Conservation (phyloP, 768 basidiomycete genomes). For the Zangia roseola region DNA sequence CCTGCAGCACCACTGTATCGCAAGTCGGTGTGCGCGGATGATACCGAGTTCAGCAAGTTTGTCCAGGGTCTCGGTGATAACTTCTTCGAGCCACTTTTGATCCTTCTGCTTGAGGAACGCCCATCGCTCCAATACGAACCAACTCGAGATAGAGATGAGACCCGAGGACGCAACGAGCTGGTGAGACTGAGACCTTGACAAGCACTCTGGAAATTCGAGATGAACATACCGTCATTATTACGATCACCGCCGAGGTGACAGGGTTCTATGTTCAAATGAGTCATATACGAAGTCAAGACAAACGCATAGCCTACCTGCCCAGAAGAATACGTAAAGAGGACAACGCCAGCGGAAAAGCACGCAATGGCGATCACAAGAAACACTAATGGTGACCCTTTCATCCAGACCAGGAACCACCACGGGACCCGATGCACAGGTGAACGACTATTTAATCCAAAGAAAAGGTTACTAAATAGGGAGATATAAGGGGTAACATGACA, state of each 20-base stretch:
- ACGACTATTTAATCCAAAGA: conserved; percentile 28
- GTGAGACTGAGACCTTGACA: not conserved
- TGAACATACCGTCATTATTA: conserved; percentile 56
- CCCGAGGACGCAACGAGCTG: conserved; percentile 37
- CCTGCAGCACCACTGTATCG: conserved; percentile 23
- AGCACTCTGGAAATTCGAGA: not conserved
- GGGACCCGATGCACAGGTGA: conserved; percentile 52
- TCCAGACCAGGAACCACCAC: conserved; percentile 69
- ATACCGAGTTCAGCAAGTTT: conserved; percentile 18
- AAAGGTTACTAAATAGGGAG: not conserved
- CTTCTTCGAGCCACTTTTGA: conserved; percentile 45
- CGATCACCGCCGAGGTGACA: conserved; percentile 66
- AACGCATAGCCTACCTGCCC: conserved; percentile 45
- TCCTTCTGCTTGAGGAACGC: conserved; percentile 43
- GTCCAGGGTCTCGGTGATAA: conserved; percentile 28
- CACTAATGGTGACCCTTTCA: conserved; percentile 78
- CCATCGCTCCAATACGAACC: conserved; percentile 52
- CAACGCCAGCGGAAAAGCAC: conserved; percentile 75
- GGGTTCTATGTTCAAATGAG: conserved; percentile 38
- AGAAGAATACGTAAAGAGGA: conserved; percentile 75
- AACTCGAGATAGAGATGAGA: conserved; percentile 47
- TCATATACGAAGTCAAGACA: not conserved
- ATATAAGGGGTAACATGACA: not conserved
- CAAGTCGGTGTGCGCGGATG: conserved; percentile 24
- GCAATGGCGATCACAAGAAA: conserved; percentile 82